phyloP scores from a whole-genome alignment of 352 stramenopile species.

The Phytopythium cucurbitacearum region DNA sequence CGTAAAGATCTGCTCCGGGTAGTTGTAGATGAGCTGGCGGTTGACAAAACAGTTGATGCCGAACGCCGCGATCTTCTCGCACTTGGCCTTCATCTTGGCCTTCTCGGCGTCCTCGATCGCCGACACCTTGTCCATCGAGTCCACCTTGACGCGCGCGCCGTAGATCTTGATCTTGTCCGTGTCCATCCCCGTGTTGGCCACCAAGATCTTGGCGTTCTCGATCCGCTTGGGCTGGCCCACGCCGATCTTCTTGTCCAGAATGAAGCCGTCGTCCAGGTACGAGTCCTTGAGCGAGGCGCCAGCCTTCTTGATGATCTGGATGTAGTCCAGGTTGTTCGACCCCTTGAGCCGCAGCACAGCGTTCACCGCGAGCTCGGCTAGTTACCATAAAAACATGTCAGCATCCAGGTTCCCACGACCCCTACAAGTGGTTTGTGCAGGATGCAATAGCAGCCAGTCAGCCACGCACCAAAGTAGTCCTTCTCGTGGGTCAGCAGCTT shows the following conservation, averaged over 20 bases:
- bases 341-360: slow-evolving; percentile 95
- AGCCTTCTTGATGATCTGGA: slow-evolving; percentile 99
- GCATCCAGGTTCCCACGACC: neutral
- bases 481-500: slow-evolving; percentile 99
- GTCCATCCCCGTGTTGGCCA: slow-evolving; percentile 99
- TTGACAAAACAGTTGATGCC: slow-evolving; percentile 99
- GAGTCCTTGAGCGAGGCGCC: slow-evolving; percentile 95
- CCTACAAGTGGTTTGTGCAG: neutral
- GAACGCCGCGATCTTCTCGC: slow-evolving; percentile 97
- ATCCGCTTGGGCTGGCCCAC: slow-evolving; percentile 95
- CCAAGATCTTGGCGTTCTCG: slow-evolving; percentile 98
- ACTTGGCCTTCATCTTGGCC: slow-evolving; percentile 98
- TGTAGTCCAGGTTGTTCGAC: slow-evolving; percentile 96
- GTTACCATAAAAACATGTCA: neutral
- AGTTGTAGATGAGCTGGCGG: slow-evolving; percentile 99
- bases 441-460: neutral
- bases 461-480: slow-evolving; percentile 90
- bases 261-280: slow-evolving; percentile 98
- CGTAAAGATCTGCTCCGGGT: slow-evolving; percentile 98
- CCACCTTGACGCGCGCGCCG: slow-evolving; percentile 95
- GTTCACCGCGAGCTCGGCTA: slow-evolving; percentile 91
- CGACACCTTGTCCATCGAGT: slow-evolving; percentile 98
- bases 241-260: slow-evolving; percentile 96
- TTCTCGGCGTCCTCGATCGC: slow-evolving; percentile 99
- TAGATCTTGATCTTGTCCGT: slow-evolving; percentile 99